Evolutionary conservation across 345 rosid genomes (phyloP).

Genomic region (Chamaenerion angustifolium): DNA sequence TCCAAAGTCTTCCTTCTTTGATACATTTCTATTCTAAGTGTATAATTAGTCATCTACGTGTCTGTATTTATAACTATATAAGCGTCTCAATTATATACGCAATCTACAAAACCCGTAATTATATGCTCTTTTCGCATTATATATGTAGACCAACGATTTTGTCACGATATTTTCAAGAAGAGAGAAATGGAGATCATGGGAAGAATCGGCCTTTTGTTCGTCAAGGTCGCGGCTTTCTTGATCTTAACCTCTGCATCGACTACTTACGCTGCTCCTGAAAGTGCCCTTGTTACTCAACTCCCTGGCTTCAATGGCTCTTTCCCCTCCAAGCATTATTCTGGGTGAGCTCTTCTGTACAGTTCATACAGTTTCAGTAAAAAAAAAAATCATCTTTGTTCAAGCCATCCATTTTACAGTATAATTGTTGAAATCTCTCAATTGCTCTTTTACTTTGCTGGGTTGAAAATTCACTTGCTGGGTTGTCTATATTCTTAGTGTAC

Average conservation of each 20-base stretch:
- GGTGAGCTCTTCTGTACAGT: conserved; percentile 20
- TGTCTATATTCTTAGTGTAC: too few relatives aligned
- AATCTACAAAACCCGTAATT: neutral
- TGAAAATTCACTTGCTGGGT: too few relatives aligned
- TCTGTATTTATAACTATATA: too few relatives aligned
- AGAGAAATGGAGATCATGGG: conserved; percentile 14
- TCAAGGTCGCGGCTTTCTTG: conserved; percentile 8
- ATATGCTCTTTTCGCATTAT: too few relatives aligned
- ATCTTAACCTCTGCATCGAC: conserved; percentile 10
- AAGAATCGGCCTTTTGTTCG: conserved; percentile 7
- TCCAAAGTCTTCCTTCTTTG: neutral
- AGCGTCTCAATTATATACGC: too few relatives aligned
- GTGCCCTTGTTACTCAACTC: conserved; percentile 40
- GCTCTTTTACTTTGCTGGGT: too few relatives aligned
- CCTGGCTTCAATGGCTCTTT: conserved; percentile 54
- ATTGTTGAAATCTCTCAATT: too few relatives aligned
- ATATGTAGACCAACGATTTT: too few relatives aligned
- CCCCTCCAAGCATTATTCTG: conserved; percentile 79
- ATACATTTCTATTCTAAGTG: neutral
- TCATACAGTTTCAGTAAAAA: too few relatives aligned
- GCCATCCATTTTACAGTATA: too few relatives aligned
- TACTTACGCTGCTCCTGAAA: conserved; percentile 38
- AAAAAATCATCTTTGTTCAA: neutral
- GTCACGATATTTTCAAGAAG: neutral
- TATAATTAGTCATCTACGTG: too few relatives aligned